Evolutionary conservation across 139 green algal species (phyloP), one percentile per base, ranked within the genome.

Genomic region (Chlamydomonas sphaeroides): DNA sequence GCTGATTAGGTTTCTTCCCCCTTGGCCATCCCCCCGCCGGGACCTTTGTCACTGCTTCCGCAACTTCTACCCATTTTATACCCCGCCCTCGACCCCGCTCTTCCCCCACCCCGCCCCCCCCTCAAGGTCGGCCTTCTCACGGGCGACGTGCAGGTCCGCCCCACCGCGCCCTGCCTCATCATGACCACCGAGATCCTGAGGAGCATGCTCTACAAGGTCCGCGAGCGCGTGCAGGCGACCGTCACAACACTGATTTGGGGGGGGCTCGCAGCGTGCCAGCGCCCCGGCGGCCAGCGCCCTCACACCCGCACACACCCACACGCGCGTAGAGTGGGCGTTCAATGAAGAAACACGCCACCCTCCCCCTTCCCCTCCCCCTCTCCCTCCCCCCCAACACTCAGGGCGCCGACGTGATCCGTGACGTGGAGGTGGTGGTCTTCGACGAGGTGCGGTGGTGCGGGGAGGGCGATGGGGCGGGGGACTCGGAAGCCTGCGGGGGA

Each of bases 151-250:
- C 94, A 94, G 74, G 96, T 99, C 85, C 92, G 92, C 51, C 94
- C 96, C 15, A 92, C 98, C 68, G 87, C 93, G 1, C 72, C 93
- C 17, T 98, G 94, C 89, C 92, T 99, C 28, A 98, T 99, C 87
- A 98, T 99, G 95, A 99, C 97, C 26, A 99, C 97, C 26, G 97
- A 99, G 87, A 98, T 99, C 78, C 88, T 99, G 81, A 80, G 97
- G 11, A 94, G 85, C 68, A 99, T 99, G 95, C 91, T 99, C 48
- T 99, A 99, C 89, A 95, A 95, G 87, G 88, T 89, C 48, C 11
- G 77, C 25, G 11, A 41, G 51, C 14, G 51, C 6, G n/a, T n/a
- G n/a, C n/a, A n/a, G n/a, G n/a, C n/a, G n/a, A n/a, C n/a, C n/a
- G n/a, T n/a, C n/a, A n/a, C n/a, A n/a, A n/a, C n/a, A n/a, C n/a